phyloP scores from a whole-genome alignment of 129 eudicot genomes.

The Pulicaria dysenterica region DNA sequence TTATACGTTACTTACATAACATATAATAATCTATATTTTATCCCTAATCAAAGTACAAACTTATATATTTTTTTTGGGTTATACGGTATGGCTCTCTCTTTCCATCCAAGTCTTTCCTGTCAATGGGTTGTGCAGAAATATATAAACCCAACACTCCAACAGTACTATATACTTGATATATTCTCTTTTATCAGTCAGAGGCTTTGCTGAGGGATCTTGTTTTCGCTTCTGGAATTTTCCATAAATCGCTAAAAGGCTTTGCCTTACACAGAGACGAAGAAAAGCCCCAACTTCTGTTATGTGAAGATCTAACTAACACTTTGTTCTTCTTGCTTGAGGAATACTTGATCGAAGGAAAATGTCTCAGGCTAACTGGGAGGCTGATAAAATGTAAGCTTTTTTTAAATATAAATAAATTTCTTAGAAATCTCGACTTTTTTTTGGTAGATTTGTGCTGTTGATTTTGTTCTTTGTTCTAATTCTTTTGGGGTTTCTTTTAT shows the following conservation, averaged over 20 bases:
- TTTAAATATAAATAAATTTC: background rate
- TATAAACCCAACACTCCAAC: no score
- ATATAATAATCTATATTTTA: no score
- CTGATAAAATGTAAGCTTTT: constrained; percentile 84
- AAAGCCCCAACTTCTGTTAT: constrained; percentile 23
- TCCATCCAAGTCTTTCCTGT: no score
- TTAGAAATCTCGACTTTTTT: background rate
- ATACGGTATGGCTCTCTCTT: no score
- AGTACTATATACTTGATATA: no score
- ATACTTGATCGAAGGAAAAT: constrained; percentile 31
- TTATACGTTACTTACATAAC: no score
- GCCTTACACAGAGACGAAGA: constrained; percentile 8
- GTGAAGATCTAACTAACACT: constrained; percentile 32
- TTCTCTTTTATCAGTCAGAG: no score
- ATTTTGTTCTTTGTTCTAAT: background rate
- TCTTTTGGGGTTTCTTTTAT: background rate
- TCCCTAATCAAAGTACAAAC: no score
- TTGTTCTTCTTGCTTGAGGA: constrained; percentile 9
- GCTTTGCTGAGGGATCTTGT: no score
- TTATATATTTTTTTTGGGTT: no score
- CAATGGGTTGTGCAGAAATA: no score
- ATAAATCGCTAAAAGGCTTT: constrained; percentile 29
- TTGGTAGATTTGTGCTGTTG: constrained; percentile 38
- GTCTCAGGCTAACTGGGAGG: constrained; percentile 99
- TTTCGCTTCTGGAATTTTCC: constrained; percentile 22